A percentile compares a stretch with the other conserved stretches of the same genome.
phyloP scores from a whole-genome alignment of 2,329 filamentous ascomycete species.

The Lachnellula arida region DNA sequence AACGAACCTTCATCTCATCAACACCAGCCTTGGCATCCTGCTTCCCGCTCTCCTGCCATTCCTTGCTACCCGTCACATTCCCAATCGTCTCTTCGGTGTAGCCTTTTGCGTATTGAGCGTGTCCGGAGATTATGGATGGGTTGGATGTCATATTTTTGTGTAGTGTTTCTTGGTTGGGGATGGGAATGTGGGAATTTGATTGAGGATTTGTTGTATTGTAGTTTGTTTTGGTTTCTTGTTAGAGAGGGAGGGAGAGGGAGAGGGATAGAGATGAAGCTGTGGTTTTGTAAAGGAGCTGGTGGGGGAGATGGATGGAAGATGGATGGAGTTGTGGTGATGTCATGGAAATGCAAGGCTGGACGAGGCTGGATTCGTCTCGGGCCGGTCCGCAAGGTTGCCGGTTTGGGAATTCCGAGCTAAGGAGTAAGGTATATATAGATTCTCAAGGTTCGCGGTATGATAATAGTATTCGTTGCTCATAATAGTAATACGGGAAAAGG shows the following conservation, averaged over 20 bases:
- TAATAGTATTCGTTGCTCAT: no score
- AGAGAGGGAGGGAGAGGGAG: no score
- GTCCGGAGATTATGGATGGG: constrained; percentile 57
- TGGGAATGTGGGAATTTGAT: neutral
- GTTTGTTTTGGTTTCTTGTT: no score
- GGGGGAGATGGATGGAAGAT: no score
- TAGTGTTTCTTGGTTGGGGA: neutral
- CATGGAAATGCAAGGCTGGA: neutral
- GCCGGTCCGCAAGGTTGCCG: no score
- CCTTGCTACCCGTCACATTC: constrained; percentile 53
- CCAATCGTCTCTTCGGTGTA: constrained; percentile 54
- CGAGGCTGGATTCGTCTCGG: no score
- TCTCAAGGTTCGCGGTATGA: no score
- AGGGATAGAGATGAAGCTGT: no score
- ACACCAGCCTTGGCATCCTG: constrained; percentile 60
- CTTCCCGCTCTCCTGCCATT: constrained; percentile 60
- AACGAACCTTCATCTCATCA: constrained; percentile 45
- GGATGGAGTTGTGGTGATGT: neutral
- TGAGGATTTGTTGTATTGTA: no score
- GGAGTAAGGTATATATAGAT: no score
- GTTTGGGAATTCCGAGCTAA: no score
- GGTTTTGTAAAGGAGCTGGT: neutral
- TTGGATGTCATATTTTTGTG: constrained; percentile 5
- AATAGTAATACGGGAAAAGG: no score
- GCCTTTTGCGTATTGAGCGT: constrained; percentile 66